Evolutionary conservation across 2,329 filamentous ascomycete genomes (phyloP).

Genomic region (Fusarium zealandicum): DNA sequence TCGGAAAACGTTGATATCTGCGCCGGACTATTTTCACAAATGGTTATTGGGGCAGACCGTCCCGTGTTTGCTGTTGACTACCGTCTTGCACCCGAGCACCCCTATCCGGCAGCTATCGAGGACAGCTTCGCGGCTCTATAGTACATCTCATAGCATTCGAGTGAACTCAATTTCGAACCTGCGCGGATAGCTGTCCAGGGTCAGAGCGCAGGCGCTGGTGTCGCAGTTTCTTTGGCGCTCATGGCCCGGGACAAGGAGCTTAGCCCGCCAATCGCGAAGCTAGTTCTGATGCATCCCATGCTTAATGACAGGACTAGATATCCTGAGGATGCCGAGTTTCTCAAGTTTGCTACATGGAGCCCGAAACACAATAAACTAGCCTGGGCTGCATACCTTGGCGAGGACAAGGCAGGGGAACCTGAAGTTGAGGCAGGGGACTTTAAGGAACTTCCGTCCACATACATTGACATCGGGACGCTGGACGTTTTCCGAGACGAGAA

Average conservation of each 20-base stretch:
- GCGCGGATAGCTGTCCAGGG: slow-evolving; percentile 28
- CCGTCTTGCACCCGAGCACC: slow-evolving; percentile 33
- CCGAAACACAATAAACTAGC: slow-evolving; percentile 9
- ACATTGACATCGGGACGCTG: slow-evolving; percentile 29
- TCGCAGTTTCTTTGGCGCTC: slow-evolving; percentile 22
- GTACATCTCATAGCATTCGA: slow-evolving; percentile 22
- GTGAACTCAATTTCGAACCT: slow-evolving; percentile 25
- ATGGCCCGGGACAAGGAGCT: slow-evolving; percentile 28
- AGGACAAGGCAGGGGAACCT: slow-evolving; percentile 24
- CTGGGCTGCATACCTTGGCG: slow-evolving; percentile 34
- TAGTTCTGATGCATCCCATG: slow-evolving; percentile 31
- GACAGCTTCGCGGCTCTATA: slow-evolving; percentile 31
- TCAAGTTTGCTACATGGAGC: slow-evolving; percentile 22
- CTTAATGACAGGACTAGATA: slow-evolving; percentile 27
- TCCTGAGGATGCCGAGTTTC: slow-evolving; percentile 4
- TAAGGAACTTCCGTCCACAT: slow-evolving; percentile 22
- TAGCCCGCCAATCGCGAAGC: slow-evolving; percentile 21
- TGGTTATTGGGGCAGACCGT: slow-evolving; percentile 7
- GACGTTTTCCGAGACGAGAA: slow-evolving; percentile 33
- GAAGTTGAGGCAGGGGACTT: slow-evolving; percentile 15
- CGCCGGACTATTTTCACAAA: slow-evolving; percentile 4
- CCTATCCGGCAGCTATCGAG: slow-evolving; percentile 17
- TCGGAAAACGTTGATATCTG: slow-evolving; percentile 12
- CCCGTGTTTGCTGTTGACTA: slow-evolving; percentile 34
- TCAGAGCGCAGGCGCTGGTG: slow-evolving; percentile 26